Evolutionary conservation across 2,329 filamentous ascomycete genomes (phyloP).

Genomic region (Fusarium sambucinum): DNA sequence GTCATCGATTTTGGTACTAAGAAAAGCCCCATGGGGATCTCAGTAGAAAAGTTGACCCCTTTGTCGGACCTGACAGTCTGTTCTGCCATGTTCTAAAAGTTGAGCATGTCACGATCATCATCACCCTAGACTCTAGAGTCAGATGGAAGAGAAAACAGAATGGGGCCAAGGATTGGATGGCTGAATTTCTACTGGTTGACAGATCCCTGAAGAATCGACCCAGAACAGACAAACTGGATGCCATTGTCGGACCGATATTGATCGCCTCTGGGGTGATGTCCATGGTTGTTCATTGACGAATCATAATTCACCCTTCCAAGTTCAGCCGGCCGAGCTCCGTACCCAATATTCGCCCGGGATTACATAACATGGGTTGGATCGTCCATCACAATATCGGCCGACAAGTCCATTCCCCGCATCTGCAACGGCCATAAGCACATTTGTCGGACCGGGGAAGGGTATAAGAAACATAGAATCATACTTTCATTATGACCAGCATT

Average conservation of each 20-base stretch:
- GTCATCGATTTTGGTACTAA: neutral
- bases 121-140: neutral
- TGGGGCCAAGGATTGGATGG: neutral
- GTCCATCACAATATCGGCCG: neutral
- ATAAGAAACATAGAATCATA: conserved; percentile 2
- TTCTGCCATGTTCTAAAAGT: neutral
- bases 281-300: neutral
- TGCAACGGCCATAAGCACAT: neutral
- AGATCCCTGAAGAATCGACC: neutral
- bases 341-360: neutral
- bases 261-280: neutral
- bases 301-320: conserved; percentile 30
- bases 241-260: conserved; percentile 5
- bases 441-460: conserved; percentile 8
- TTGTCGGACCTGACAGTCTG: neutral
- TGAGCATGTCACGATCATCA: neutral
- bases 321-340: neutral
- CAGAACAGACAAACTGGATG: neutral
- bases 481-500: neutral
- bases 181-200: conserved; percentile 18
- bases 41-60: neutral
- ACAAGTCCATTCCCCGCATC: neutral
- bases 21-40: conserved; percentile 2
- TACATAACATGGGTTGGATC: too few species aligned
- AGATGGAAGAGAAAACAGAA: neutral